These are phyloP conservation scores for Stachybotrys chartarum DNA, from an alignment of 2,329 filamentous ascomycete genomes.

Conservation along the genomic window DNA sequence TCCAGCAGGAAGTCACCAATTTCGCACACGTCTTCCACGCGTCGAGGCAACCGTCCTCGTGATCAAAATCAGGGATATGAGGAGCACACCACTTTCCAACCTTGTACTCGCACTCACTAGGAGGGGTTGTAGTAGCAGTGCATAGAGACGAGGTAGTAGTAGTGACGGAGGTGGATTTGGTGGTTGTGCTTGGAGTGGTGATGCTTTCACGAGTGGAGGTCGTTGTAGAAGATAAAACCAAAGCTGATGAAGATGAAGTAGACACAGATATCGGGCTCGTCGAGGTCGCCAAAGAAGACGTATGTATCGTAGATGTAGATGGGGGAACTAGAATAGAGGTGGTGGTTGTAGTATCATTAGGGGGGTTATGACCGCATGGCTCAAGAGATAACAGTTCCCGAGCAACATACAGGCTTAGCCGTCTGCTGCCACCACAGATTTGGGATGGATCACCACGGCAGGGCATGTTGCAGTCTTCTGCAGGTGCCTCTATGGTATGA, in stretches of 20 bases:
- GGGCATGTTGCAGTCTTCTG: conserved; percentile 37
- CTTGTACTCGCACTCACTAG: conserved; percentile 45
- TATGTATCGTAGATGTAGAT: background rate
- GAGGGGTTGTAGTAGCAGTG: conserved; percentile 35
- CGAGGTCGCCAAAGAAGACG: conserved; percentile 1
- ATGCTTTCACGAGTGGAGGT: background rate
- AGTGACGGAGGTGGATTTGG: conserved; percentile 4
- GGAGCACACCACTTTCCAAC: conserved; percentile 47
- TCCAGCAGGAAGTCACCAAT: conserved; percentile 44
- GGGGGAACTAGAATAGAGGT: background rate
- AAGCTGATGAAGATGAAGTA: no score
- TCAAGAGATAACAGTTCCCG: conserved; percentile 41
- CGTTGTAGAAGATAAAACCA: background rate
- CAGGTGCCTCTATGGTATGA: conserved; percentile 27
- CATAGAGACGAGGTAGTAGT: conserved; percentile 25
- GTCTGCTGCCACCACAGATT: conserved; percentile 35
- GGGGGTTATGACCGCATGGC: conserved; percentile 35
- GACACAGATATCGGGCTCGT: conserved; percentile 7
- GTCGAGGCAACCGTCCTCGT: conserved; percentile 31
- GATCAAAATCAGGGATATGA: conserved; percentile 39
- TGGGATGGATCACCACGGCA: conserved; percentile 41
- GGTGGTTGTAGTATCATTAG: background rate
- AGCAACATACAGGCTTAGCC: conserved; percentile 39
- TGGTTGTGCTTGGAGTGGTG: conserved; percentile 10
- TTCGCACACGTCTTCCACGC: conserved; percentile 37